These are phyloP conservation scores for Calycina herbarum DNA, from an alignment of 2,329 filamentous ascomycete genomes.

Conservation along the genomic window DNA sequence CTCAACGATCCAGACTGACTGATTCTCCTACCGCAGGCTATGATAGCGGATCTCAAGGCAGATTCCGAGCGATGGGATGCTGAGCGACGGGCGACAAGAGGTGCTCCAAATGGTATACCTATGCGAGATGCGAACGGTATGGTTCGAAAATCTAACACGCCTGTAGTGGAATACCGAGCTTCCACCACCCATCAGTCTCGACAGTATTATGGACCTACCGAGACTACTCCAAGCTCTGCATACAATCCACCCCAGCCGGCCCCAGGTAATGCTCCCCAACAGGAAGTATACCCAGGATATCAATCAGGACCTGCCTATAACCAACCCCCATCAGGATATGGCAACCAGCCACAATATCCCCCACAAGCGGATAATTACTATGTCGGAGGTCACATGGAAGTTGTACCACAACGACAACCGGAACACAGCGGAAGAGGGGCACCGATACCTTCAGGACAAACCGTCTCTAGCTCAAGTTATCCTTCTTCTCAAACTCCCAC, in stretches of 20 bases:
- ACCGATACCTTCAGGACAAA: slow-evolving; percentile 6
- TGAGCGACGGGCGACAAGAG: slow-evolving; percentile 36
- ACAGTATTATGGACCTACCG: slow-evolving; percentile 39
- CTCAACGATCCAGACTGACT: slow-evolving; percentile 19
- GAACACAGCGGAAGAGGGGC: slow-evolving; percentile 5
- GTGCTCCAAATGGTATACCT: slow-evolving; percentile 39
- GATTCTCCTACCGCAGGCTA: slow-evolving; percentile 43
- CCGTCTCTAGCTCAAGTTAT: slow-evolving; percentile 9
- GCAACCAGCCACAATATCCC: slow-evolving; percentile 18
- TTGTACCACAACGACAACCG: neutral
- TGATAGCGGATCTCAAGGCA: slow-evolving; percentile 54
- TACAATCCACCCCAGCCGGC: slow-evolving; percentile 31
- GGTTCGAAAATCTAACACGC: slow-evolving; percentile 39
- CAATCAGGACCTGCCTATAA: slow-evolving; percentile 20
- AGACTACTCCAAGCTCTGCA: slow-evolving; percentile 22
- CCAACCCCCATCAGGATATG: slow-evolving; percentile 30
- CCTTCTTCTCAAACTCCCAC: slow-evolving; percentile 3
- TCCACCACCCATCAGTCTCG: slow-evolving; percentile 39
- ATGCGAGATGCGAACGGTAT: slow-evolving; percentile 34
- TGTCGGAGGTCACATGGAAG: slow-evolving; percentile 15
- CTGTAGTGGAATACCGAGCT: slow-evolving; percentile 39
- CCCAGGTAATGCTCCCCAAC: slow-evolving; percentile 22
- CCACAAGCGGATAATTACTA: slow-evolving; percentile 28
- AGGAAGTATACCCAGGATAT: slow-evolving; percentile 32
- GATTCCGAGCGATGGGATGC: slow-evolving; percentile 52